Percentiles rank a stretch among this genome's conserved stretches.
phyloP scores from a whole-genome alignment of 345 rosid genomes.

The Salix dunnii region DNA sequence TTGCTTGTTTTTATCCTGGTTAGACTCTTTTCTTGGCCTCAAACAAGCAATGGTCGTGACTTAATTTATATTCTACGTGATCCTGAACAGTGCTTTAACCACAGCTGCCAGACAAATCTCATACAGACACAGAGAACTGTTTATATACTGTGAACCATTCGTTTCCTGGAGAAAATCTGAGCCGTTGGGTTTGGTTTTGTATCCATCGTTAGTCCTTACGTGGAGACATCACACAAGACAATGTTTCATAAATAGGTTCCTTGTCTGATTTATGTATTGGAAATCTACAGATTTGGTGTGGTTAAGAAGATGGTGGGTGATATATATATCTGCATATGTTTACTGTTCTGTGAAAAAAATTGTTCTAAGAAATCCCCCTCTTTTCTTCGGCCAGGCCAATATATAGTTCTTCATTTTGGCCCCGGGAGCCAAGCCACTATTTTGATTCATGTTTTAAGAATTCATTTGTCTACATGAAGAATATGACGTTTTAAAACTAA shows the following conservation, averaged over 20 bases:
- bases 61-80: not conserved
- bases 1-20: not conserved
- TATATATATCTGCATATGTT: not conserved
- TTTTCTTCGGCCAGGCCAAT: too few relatives aligned
- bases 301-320: not conserved
- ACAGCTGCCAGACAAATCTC: not conserved
- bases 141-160: not conserved
- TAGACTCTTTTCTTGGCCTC: not conserved
- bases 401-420: too few relatives aligned
- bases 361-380: too few relatives aligned
- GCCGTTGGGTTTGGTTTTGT: not conserved
- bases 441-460: too few relatives aligned
- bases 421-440: too few relatives aligned
- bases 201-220: too few relatives aligned
- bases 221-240: constrained; percentile 18
- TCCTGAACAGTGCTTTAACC: not conserved
- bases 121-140: not conserved
- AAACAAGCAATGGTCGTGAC: not conserved
- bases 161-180: not conserved
- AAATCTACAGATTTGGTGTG: not conserved
- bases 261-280: not conserved
- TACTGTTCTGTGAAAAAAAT: too few relatives aligned
- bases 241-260: not conserved
- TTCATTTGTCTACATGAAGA: too few relatives aligned
- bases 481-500: too few relatives aligned